Conservation (phyloP, 2,329 filamentous ascomycete species). For the Cercospora zeina region DNA sequence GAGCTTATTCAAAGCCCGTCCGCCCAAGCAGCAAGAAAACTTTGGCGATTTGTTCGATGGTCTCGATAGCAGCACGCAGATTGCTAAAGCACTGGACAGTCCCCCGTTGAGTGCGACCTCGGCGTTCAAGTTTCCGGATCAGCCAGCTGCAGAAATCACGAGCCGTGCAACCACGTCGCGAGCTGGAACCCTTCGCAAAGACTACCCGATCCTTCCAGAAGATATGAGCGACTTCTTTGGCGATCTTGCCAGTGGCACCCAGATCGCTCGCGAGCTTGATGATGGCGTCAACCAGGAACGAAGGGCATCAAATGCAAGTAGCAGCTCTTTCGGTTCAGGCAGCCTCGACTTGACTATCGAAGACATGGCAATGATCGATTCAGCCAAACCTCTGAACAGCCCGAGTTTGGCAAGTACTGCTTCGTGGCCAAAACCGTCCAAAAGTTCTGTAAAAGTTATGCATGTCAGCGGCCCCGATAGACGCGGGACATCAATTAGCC, state of each 20-base stretch:
- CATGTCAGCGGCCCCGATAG: conserved; percentile 9
- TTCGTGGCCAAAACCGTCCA: background rate
- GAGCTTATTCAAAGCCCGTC: background rate
- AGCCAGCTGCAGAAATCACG: background rate
- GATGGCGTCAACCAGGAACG: conserved; percentile 22
- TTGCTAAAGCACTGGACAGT: conserved; percentile 45
- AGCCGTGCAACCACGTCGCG: background rate
- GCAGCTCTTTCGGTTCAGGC: conserved; percentile 43
- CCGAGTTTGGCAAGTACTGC: conserved; percentile 8
- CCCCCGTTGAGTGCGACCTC: background rate
- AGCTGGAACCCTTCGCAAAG: background rate
- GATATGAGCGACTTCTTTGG: conserved; percentile 38
- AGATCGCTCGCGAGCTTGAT: conserved; percentile 48
- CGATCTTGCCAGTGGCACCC: conserved; percentile 50
- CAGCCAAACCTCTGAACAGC: conserved; percentile 20
- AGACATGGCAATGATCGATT: conserved; percentile 44
- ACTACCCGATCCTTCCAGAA: conserved; percentile 12
- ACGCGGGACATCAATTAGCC: background rate
- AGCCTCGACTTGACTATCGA: conserved; percentile 46
- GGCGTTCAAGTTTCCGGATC: background rate
- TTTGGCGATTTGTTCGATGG: conserved; percentile 40
- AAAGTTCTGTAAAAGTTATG: background rate
- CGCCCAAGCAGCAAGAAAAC: conserved; percentile 26
- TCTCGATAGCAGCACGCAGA: conserved; percentile 48
- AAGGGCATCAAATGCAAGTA: conserved; percentile 6